These are phyloP conservation scores for Lecanoromycetidae sp. DNA, from an alignment of 2,329 filamentous ascomycete species.

Conservation along the genomic window DNA sequence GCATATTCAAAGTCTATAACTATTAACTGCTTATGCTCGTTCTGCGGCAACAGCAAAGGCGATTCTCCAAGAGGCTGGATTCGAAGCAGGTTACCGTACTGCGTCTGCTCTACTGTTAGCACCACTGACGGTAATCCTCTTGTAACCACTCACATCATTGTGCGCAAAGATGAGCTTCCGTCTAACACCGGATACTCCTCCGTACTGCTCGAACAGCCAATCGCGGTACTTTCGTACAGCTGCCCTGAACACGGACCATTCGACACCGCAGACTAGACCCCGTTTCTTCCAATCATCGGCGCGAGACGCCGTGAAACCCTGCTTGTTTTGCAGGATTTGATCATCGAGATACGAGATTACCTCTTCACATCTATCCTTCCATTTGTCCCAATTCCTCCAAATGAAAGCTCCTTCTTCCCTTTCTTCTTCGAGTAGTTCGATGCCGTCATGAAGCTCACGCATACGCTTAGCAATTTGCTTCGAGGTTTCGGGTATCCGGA, in stretches of 20 bases:
- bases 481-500: constrained; percentile 71
- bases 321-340: constrained; percentile 43
- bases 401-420: constrained; percentile 66
- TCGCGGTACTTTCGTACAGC: constrained; percentile 65
- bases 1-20: constrained; percentile 99
- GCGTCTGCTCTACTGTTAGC: constrained; percentile 49
- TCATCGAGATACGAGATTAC: constrained; percentile 42
- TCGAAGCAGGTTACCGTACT: constrained; percentile 95
- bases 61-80: constrained; percentile 59
- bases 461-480: constrained; percentile 94
- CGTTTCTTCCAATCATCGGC: constrained; percentile 51
- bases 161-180: constrained; percentile 85
- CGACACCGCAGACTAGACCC: constrained; percentile 70
- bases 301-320: constrained; percentile 30
- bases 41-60: constrained; percentile 74
- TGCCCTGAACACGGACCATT: constrained; percentile 66
- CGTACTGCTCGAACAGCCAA: constrained; percentile 62
- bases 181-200: constrained; percentile 53
- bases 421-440: constrained; percentile 72
- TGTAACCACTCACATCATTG: constrained; percentile 61
- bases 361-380: constrained; percentile 53
- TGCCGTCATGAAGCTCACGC: constrained; percentile 87
- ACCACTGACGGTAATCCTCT: background rate
- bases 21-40: constrained; percentile 88
- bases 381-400: constrained; percentile 91